phyloP scores from a whole-genome alignment of 257 asterid genomes.

The Gynochthodes officinalis region DNA sequence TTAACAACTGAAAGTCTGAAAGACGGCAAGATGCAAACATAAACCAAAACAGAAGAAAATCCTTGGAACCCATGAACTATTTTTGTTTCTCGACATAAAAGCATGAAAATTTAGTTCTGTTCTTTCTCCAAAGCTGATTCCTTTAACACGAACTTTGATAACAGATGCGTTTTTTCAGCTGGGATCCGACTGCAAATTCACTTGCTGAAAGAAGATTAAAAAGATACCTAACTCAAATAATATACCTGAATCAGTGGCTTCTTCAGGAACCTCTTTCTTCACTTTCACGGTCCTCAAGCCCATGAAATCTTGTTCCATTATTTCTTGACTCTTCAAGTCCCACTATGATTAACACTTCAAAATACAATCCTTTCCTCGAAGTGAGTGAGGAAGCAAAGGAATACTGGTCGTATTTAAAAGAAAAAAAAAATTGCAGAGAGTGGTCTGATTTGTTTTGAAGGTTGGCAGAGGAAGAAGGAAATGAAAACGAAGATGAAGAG shows the following conservation, averaged over 20 bases:
- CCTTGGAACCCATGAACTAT: neutral
- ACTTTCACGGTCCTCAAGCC: slow-evolving; percentile 42
- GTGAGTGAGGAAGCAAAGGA: neutral
- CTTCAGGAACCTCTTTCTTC: slow-evolving; percentile 56
- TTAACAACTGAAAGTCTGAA: neutral
- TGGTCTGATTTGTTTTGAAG: neutral
- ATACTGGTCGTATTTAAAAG: neutral
- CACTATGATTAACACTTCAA: too few relatives aligned
- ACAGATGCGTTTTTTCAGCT: neutral
- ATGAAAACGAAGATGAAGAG: slow-evolving; percentile 6
- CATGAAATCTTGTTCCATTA: slow-evolving; percentile 78
- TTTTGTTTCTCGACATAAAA: neutral
- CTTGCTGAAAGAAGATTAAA: neutral
- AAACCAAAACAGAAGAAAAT: neutral
- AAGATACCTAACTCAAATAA: slow-evolving; percentile 1
- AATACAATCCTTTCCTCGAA: too few relatives aligned
- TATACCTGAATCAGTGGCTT: slow-evolving; percentile 46
- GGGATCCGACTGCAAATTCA: neutral
- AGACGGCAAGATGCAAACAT: neutral
- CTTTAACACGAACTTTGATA: neutral
- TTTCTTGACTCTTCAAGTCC: neutral
- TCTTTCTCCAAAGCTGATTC: neutral
- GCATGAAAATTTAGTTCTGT: neutral
- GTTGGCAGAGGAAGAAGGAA: neutral
- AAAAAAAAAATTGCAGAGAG: too few relatives aligned